Percentiles rank a stretch among this genome's conserved stretches.
phyloP scores from a whole-genome alignment of 1,284 basidiomycete genomes.

The Uromyces viciae-fabae region DNA sequence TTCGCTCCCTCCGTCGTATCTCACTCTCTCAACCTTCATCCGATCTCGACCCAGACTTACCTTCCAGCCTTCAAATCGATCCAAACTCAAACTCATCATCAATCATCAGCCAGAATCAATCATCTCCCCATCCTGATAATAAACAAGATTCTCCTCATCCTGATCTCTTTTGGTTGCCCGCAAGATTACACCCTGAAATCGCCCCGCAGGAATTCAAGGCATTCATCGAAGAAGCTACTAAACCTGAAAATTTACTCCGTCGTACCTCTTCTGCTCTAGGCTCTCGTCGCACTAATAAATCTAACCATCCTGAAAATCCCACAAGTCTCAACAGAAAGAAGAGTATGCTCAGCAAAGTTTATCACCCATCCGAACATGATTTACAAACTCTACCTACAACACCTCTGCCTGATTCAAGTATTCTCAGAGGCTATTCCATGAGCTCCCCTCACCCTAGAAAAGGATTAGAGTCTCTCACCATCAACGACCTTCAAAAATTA shows the following conservation, averaged over 20 bases:
- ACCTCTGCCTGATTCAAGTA: slow-evolving; percentile 35
- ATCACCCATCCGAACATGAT: slow-evolving; percentile 69
- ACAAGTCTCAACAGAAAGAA: slow-evolving; percentile 67
- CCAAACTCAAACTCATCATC: slow-evolving; percentile 11
- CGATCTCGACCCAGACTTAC: slow-evolving; percentile 49
- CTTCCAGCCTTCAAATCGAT: slow-evolving; percentile 24
- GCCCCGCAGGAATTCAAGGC: slow-evolving; percentile 91
- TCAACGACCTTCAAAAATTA: slow-evolving; percentile 84
- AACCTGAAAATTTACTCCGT: slow-evolving; percentile 53
- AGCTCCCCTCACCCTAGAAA: slow-evolving; percentile 63
- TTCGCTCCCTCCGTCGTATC: slow-evolving; percentile 48
- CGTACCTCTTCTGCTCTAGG: slow-evolving; percentile 46
- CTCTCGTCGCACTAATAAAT: slow-evolving; percentile 59
- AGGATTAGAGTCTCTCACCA: slow-evolving; percentile 64
- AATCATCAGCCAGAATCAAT: too few species aligned
- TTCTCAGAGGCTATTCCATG: slow-evolving; percentile 63
- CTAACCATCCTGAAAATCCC: slow-evolving; percentile 53
- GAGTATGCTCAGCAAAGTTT: slow-evolving; percentile 85
- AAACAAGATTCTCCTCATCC: slow-evolving; percentile 2
- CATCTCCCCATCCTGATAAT: too few species aligned
- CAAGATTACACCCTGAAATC: slow-evolving; percentile 90
- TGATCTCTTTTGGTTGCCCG: slow-evolving; percentile 94
- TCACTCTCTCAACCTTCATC: slow-evolving; percentile 48
- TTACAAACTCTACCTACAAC: slow-evolving; percentile 51
- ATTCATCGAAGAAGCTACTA: slow-evolving; percentile 87